Evolutionary conservation across 108 stramenopile genomes (phyloP).

Genomic region (Skeletonema menzelii): DNA sequence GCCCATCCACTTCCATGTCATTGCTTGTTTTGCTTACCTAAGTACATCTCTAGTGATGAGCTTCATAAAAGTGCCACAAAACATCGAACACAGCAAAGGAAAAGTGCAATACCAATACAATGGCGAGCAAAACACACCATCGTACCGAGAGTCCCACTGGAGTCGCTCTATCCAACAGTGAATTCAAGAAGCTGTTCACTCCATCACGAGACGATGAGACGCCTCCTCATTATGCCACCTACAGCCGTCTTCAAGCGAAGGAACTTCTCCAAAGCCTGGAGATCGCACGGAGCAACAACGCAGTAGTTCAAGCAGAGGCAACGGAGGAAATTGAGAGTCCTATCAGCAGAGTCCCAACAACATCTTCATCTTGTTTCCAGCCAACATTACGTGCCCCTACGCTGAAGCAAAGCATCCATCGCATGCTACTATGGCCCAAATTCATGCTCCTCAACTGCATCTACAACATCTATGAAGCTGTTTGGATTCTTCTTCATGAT

Average conservation of each 20-base stretch:
- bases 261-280: constrained; percentile 3
- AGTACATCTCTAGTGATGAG: too few relatives aligned
- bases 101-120: background rate
- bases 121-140: constrained; percentile 6
- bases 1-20: too few relatives aligned
- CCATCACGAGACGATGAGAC: constrained; percentile 4
- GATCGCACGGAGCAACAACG: background rate
- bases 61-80: too few relatives aligned
- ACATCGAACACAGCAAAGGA: too few relatives aligned
- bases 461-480: constrained; percentile 1
- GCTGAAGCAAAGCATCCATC: background rate
- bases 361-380: background rate
- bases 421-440: constrained; percentile 6
- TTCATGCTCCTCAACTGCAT: constrained; percentile 10
- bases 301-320: background rate
- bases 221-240: constrained; percentile 12
- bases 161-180: constrained; percentile 9
- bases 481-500: too few relatives aligned
- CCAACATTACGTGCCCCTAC: background rate
- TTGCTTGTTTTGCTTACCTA: too few relatives aligned
- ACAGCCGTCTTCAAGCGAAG: constrained; percentile 12
- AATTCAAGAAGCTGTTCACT: constrained; percentile 10
- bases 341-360: background rate
- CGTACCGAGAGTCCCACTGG: constrained; percentile 5
- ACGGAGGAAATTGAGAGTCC: background rate